Evolutionary conservation across 208 protist genomes (phyloP), one percentile per base, ranked within the genome.

Genomic region (Leishmania lainsoni): DNA sequence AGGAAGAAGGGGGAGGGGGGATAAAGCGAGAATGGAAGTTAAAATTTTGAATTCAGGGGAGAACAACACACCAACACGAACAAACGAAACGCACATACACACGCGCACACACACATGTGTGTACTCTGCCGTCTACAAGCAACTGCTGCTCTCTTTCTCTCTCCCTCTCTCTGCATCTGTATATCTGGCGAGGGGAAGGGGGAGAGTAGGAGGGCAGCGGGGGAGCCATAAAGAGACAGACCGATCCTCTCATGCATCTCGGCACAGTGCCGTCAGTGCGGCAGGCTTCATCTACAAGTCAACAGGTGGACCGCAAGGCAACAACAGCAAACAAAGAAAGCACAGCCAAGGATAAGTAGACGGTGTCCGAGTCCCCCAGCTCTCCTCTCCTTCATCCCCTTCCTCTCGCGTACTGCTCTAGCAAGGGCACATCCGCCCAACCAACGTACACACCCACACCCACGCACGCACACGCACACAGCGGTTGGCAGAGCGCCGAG

Each of bases 41-140:
- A 49, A n/a, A 63, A 17, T n/a, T 29, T n/a, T n/a, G 58, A 17
- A 63, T 45, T 45, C 42, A 45, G 42, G 42, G 42, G 42, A 45
- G 42, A 78, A 78, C 54, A 78, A 78, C 22, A 78, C 32, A 12
- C 20, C 48, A 12, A 61, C 42, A 78, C 22, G 48, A 42, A 78
- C 54, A n/a, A 68, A 78, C 54, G 74, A 12, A 52, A 58, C n/a
- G 59, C 59, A 66, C 42, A 45, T 4, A 45, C 42, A 45, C 42
- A 59, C n/a, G n/a, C n/a, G n/a, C n/a, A 66, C 42, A 45, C 42
- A 45, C 42, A 45, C 42, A 59, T 26, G 54, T 22, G 22, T 16
- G 54, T 22, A 22, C 20, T 22, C 26, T 5, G 54, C 22, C 17
- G 5, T 59, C 12, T 26, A 16, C 22, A 26, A 14, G 66, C 42